Percentiles rank a stretch among this genome's conserved stretches.
Evolutionary conservation across 495 filamentous ascomycete genomes (phyloP).

Genomic region (Parathielavia hyrcaniae): DNA sequence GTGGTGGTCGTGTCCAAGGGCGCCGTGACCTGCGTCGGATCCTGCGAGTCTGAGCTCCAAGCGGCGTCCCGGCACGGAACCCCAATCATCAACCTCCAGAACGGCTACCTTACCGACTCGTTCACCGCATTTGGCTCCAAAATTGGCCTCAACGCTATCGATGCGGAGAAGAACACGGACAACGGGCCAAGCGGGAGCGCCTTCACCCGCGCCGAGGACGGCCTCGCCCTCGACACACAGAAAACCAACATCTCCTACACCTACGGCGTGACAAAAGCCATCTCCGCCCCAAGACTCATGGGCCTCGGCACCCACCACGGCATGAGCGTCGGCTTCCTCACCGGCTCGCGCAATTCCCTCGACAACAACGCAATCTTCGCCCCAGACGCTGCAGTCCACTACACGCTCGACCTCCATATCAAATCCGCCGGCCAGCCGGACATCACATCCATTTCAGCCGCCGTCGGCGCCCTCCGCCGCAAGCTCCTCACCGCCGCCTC

Average conservation of each 20-base stretch:
- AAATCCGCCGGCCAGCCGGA: slow-evolving; percentile 24
- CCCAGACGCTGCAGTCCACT: slow-evolving; percentile 41
- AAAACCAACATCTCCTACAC: slow-evolving; percentile 39
- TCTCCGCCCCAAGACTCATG: slow-evolving; percentile 38
- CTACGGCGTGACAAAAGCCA: slow-evolving; percentile 45
- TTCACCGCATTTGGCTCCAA: slow-evolving; percentile 49
- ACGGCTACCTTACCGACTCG: slow-evolving; percentile 52
- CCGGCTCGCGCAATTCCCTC: slow-evolving; percentile 32
- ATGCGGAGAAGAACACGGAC: slow-evolving; percentile 45
- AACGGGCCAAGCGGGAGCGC: slow-evolving; percentile 35
- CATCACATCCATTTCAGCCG: slow-evolving; percentile 37
- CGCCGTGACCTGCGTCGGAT: slow-evolving; percentile 45
- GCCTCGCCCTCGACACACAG: slow-evolving; percentile 40
- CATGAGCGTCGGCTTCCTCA: slow-evolving; percentile 43
- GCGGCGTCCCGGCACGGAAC: slow-evolving; percentile 26
- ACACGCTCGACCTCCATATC: slow-evolving; percentile 34
- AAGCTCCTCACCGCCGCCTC: slow-evolving; percentile 38
- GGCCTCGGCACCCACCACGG: slow-evolving; percentile 38
- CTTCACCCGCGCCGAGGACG: slow-evolving; percentile 45
- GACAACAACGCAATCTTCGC: slow-evolving; percentile 36
- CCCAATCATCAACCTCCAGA: slow-evolving; percentile 42
- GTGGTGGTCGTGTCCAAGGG: slow-evolving; percentile 43
- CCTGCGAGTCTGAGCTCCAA: slow-evolving; percentile 35
- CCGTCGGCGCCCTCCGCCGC: slow-evolving; percentile 34
- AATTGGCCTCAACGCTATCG: slow-evolving; percentile 54